Evolutionary conservation across 371 early-diverging fungal genomes (phyloP).

Genomic region (Circinella minor): DNA sequence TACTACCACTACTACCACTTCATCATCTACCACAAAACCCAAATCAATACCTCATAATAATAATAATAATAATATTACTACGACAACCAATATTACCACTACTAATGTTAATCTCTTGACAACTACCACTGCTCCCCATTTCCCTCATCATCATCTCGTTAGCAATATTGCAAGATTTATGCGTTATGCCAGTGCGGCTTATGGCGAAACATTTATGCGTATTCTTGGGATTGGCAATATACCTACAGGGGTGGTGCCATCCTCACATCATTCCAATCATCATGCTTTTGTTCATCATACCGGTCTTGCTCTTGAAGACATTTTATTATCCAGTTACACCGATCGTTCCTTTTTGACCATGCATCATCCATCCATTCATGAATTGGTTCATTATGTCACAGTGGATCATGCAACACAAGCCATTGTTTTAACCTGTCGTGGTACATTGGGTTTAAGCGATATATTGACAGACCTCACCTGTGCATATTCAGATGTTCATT

Average conservation of each 20-base stretch:
- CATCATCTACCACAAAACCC: background rate
- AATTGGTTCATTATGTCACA: conserved; percentile 83
- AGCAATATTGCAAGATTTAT: conserved; percentile 77
- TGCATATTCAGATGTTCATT: conserved; percentile 54
- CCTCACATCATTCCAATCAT: conserved; percentile 67
- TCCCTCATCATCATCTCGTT: conserved; percentile 67
- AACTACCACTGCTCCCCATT: conserved; percentile 19
- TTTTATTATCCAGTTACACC: conserved; percentile 70
- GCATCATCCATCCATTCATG: conserved; percentile 66
- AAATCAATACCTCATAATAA: background rate
- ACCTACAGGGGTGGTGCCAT: conserved; percentile 40
- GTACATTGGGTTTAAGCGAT: conserved; percentile 89
- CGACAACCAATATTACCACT: conserved; percentile 1
- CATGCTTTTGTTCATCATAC: conserved; percentile 76
- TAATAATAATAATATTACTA: background rate
- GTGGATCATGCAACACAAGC: conserved; percentile 78
- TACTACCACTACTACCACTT: background rate
- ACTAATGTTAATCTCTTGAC: conserved; percentile 5
- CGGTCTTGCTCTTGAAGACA: conserved; percentile 65
- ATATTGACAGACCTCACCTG: conserved; percentile 87
- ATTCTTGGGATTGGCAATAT: conserved; percentile 76
- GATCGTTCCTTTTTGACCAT: conserved; percentile 35
- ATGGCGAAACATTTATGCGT: conserved; percentile 87
- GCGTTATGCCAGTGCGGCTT: conserved; percentile 78
- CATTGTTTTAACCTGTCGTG: conserved; percentile 87